These are phyloP conservation scores for Helotiales sp. DNA, from an alignment of 2,329 filamentous ascomycete genomes.

Conservation along the genomic window DNA sequence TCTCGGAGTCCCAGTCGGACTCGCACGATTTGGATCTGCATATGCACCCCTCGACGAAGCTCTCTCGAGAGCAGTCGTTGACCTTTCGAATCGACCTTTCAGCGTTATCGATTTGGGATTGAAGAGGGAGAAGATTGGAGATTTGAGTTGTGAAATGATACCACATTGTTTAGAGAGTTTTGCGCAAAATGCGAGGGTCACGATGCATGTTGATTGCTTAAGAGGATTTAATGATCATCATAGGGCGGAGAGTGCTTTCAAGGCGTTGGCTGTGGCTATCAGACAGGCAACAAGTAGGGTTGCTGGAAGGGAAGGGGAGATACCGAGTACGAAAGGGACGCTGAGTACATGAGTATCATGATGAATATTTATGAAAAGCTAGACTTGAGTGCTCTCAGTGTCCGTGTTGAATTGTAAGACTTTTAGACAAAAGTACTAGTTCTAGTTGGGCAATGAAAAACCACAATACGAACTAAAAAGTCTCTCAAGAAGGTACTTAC, in stretches of 20 bases:
- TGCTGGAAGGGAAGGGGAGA: constrained; percentile 82
- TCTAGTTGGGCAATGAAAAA: neutral
- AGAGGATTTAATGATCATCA: constrained; percentile 95
- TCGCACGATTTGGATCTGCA: constrained; percentile 87
- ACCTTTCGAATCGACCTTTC: constrained; percentile 90
- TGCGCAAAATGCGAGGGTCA: constrained; percentile 84
- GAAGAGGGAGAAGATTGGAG: constrained; percentile 88
- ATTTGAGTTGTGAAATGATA: constrained; percentile 94
- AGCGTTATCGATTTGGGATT: constrained; percentile 81
- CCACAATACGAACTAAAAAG: too few species aligned
- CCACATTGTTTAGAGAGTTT: constrained; percentile 95
- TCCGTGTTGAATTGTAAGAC: neutral
- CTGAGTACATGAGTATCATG: constrained; percentile 53
- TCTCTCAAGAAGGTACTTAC: too few species aligned
- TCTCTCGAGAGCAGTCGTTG: constrained; percentile 88
- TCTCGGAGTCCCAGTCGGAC: constrained; percentile 74
- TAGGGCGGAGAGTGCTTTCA: constrained; percentile 93
- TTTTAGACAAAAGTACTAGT: neutral
- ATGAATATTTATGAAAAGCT: neutral
- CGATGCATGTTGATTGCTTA: constrained; percentile 92
- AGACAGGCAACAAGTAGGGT: constrained; percentile 74
- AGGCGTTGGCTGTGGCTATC: constrained; percentile 87
- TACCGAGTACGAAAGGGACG: constrained; percentile 95
- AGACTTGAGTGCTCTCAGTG: neutral
- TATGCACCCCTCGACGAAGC: constrained; percentile 96